Evolutionary conservation across 2,329 filamentous ascomycete species (phyloP).

Genomic region (Cadophora luteo-olivacea): DNA sequence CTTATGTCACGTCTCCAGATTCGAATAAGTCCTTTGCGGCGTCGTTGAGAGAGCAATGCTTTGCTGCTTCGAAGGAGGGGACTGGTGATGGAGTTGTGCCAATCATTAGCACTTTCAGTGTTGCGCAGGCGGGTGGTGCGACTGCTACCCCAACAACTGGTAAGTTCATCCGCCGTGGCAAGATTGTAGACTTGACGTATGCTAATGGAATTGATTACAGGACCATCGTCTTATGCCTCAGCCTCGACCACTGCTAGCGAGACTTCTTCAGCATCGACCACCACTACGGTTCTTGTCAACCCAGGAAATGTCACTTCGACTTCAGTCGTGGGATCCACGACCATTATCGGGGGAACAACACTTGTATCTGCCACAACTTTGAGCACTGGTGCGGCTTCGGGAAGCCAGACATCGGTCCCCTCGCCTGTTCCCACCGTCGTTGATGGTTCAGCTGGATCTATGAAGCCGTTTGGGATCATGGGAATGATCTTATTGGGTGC

Average conservation of each 20-base stretch:
- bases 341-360: no score
- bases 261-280: not conserved
- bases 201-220: not conserved
- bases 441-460: not conserved
- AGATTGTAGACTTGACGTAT: not conserved
- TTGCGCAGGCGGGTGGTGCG: constrained; percentile 6
- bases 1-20: constrained; percentile 14
- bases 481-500: constrained; percentile 12
- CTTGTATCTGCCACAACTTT: not conserved
- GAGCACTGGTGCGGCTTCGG: constrained; percentile 1
- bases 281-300: not conserved
- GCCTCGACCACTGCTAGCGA: constrained; percentile 5
- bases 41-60: constrained; percentile 14
- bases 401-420: not conserved
- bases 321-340: no score
- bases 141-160: constrained; percentile 8
- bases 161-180: not conserved
- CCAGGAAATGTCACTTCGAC: not conserved
- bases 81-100: constrained; percentile 12
- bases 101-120: constrained; percentile 16
- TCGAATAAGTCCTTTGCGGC: constrained; percentile 18
- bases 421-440: not conserved
- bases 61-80: constrained; percentile 17
- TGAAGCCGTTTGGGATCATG: constrained; percentile 8
- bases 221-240: not conserved